Evolutionary conservation across 352 stramenopile species (phyloP), one percentile per base, ranked within the genome.

Genomic region (Phytophthora pinifolia): DNA sequence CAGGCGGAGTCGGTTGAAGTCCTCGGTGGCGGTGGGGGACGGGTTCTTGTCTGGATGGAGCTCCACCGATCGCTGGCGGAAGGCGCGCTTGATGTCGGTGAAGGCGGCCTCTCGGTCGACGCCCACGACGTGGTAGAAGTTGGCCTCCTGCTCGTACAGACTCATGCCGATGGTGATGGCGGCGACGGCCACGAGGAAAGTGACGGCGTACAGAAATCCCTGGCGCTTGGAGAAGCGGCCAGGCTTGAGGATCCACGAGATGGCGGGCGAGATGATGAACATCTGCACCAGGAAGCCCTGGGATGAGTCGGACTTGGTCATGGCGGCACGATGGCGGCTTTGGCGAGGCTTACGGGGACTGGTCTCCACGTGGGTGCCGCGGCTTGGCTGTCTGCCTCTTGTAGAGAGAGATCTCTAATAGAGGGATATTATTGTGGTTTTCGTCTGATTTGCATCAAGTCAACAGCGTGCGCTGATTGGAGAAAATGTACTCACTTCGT

Each of bases 1-100:
- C 52, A 97, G 73, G 54, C 97, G 97, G 37, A 99, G 74, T 32
- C 78, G 72, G 50, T 96, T 96, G 65, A 99, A 99, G 46, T 98
- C 81, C 35, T 96, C 88, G 0, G 81, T 82, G 5, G 96, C 96
- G 22, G 80, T 85, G 12, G 89, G 85, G 25, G 88, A 97, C 43
- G 87, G 85, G 70, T 98, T 98, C 74, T 98, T 98, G 74, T 99
- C 96, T 2, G 96, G 96, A 56, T 99, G 96, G 18, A 99, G 80
- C 71, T 98, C 89, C 13, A 99, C 74, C 7, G 87, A 97, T 22
- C 96, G 82, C 54, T 83, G 75, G 65, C 97, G 96, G 82, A 98
- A 99, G n/a, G 95, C 90, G 27, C 89, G 86, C 71, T 99, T 99
- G 65, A 99, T 98, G 59, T 99, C 96, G 4, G 93, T 55, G 35